Evolutionary conservation across 139 green algal species (phyloP).

Genomic region (Astrephomene gubernaculifera): DNA sequence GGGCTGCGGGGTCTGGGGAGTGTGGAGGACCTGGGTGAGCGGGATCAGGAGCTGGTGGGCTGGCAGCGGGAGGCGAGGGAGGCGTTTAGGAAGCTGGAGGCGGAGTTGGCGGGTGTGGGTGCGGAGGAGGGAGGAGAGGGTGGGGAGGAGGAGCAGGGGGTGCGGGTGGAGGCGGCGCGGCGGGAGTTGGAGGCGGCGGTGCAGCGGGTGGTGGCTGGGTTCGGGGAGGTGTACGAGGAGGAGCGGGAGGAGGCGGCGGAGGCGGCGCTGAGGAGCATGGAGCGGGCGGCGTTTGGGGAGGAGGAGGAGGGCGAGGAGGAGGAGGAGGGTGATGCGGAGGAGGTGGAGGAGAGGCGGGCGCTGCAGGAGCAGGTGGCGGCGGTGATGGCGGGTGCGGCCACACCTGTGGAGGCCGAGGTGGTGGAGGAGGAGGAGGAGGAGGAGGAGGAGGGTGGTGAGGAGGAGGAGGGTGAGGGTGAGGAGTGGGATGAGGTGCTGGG

Average conservation of each 20-base stretch:
- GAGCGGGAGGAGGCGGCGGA: background rate
- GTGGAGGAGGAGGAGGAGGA: background rate
- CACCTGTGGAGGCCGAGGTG: too few species aligned
- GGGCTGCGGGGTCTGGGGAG: background rate
- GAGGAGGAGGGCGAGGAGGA: background rate
- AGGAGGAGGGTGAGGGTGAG: background rate
- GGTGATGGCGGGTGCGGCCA: too few species aligned
- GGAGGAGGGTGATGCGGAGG: background rate
- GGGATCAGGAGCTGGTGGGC: background rate
- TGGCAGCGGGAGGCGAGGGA: background rate
- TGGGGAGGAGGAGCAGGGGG: background rate
- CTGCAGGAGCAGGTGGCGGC: background rate
- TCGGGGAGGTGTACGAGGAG: background rate
- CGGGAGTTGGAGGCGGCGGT: constrained; percentile 1
- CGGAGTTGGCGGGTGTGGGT: background rate
- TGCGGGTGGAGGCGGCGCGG: background rate
- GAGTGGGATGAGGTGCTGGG: background rate
- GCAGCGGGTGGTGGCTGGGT: background rate
- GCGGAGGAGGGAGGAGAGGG: too few species aligned
- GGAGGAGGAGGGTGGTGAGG: background rate
- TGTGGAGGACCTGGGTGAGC: background rate
- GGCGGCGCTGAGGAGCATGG: background rate
- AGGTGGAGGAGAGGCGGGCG: background rate
- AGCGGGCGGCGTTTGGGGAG: background rate
- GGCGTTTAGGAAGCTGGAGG: background rate